Base-by-base conservation (phyloP, 805 yeast species). In the Sugiyamaella americana region DNA sequence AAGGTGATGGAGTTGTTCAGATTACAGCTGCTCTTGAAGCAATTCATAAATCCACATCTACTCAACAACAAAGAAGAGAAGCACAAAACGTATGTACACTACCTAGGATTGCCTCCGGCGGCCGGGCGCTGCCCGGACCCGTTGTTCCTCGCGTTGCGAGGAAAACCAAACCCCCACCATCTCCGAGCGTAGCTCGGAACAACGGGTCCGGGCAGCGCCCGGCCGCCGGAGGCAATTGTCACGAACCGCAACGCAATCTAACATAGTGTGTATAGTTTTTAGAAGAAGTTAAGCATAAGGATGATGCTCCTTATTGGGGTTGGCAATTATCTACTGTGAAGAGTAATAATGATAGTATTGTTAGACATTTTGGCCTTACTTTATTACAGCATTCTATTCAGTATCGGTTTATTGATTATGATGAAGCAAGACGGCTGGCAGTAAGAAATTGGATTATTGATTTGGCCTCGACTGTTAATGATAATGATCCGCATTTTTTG, bases 231-330 rank as follows among this genome's bases (percentile, higher is more conserved):
- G 32, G 32, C 32, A 26, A n/a, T 6, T 13, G 21, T 8, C 20
- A 10, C 3, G 17, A 21, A 26, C 41, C 6, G 5, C 17, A n/a
- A n/a, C 45, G 11, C 30, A 42, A 18, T 24, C 19, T 29, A 40
- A 29, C 34, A 23, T n/a, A n/a, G n/a, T n/a, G n/a, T n/a, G 13
- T 38, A 5, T 57, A 64, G 62, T 86, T 87, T 54, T 70, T 93
- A 26, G 96, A 88, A 56, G 70, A 78, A 8, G 77, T 91, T 21
- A 89, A 87, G 60, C 67, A 72, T 38, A 80, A 83, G 51, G 84
- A 82, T 6, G 94, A 89, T 60, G 82, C 95, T 18, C 97, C 98
- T 0, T 78, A 70, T 51, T 87, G 95, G 89, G 97, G 97, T 2
- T 91, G 82, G 65, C 87, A 84, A 62, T 73, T 93, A 49, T 87